A percentile compares a stretch with the other conserved stretches of the same genome.
phyloP scores from a whole-genome alignment of 192 early-diverging fungal species.

The Backusella australiensis region DNA sequence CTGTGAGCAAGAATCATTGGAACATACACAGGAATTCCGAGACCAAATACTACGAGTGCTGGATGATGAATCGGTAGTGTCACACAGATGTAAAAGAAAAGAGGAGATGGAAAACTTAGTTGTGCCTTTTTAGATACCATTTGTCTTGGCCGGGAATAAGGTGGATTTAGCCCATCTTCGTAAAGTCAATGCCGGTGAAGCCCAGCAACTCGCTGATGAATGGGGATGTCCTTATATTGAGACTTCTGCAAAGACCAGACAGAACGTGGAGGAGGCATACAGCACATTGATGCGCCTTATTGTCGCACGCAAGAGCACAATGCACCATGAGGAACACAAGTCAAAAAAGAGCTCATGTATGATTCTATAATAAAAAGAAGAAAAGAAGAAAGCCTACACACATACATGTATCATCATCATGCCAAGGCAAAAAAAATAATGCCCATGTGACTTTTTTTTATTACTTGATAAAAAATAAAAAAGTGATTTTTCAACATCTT shows the following conservation, averaged over 20 bases:
- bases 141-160: slow-evolving; percentile 84
- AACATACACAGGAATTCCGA: slow-evolving; percentile 79
- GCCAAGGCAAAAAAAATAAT: neutral
- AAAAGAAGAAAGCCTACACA: too few relatives aligned
- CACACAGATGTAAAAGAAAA: neutral
- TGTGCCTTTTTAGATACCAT: slow-evolving; percentile 55
- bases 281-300: slow-evolving; percentile 75
- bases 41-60: slow-evolving; percentile 85
- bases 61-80: slow-evolving; percentile 66
- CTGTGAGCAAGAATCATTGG: slow-evolving; percentile 77
- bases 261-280: slow-evolving; percentile 80
- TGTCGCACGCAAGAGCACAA: slow-evolving; percentile 56
- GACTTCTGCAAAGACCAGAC: slow-evolving; percentile 72
- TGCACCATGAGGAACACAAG: slow-evolving; percentile 23
- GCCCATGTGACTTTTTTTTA: neutral
- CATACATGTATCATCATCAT: neutral
- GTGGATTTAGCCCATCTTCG: slow-evolving; percentile 59
- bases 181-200: slow-evolving; percentile 60
- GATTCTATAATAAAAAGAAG: slow-evolving; percentile 26
- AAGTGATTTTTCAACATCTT: neutral
- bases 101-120: neutral
- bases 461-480: neutral
- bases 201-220: slow-evolving; percentile 54
- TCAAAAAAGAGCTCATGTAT: slow-evolving; percentile 37
- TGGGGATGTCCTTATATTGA: slow-evolving; percentile 74